phyloP scores from a whole-genome alignment of 805 yeast species.

The Candida namnaoensis region DNA sequence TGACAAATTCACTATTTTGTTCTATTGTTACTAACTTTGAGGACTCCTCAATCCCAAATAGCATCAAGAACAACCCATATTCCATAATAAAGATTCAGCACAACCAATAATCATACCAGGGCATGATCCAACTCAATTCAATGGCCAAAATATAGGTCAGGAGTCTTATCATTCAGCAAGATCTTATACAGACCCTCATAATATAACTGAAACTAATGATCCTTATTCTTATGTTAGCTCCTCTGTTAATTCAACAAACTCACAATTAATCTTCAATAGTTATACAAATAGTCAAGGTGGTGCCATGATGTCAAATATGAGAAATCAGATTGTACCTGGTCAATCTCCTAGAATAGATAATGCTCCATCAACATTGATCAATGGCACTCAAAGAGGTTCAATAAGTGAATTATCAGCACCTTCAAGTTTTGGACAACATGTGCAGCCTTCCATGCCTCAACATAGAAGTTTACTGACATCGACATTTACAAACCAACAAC shows the following conservation, averaged over 20 bases:
- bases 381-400: too few relatives aligned
- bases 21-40: too few relatives aligned
- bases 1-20: too few relatives aligned
- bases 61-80: background rate
- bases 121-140: slow-evolving; percentile 10
- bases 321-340: background rate
- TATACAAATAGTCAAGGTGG: slow-evolving; percentile 7
- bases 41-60: too few relatives aligned
- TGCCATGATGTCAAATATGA: slow-evolving; percentile 1
- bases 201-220: slow-evolving; percentile 1
- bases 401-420: background rate
- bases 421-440: background rate
- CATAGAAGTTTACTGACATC: slow-evolving; percentile 1
- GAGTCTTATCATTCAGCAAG: slow-evolving; percentile 19
- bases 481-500: slow-evolving; percentile 7
- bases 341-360: background rate
- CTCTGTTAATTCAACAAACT: slow-evolving; percentile 15
- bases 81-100: slow-evolving; percentile 8
- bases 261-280: slow-evolving; percentile 5
- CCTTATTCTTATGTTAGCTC: slow-evolving; percentile 11
- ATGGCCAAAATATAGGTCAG: slow-evolving; percentile 7
- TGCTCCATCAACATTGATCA: background rate
- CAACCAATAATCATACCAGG: slow-evolving; percentile 22
- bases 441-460: slow-evolving; percentile 1
- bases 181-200: slow-evolving; percentile 6